These are phyloP conservation scores for Penicillium silybi DNA, from an alignment of 495 filamentous ascomycete species.

Conservation along the genomic window DNA sequence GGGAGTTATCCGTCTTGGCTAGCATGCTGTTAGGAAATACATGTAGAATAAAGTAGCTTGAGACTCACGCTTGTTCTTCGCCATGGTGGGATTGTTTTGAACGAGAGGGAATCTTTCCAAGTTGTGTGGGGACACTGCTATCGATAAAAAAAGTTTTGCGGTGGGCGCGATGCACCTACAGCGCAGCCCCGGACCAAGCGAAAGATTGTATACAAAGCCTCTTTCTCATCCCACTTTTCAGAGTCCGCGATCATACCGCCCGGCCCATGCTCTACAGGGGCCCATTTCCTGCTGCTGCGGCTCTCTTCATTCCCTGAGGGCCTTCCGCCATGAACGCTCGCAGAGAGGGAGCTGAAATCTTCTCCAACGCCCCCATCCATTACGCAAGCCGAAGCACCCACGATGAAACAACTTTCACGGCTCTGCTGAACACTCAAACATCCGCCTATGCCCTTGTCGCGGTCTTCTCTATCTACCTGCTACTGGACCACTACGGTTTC, in stretches of 20 bases:
- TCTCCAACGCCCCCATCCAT: constrained; percentile 28
- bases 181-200: constrained; percentile 21
- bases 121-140: constrained; percentile 36
- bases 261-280: constrained; percentile 18
- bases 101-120: constrained; percentile 18
- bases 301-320: constrained; percentile 7
- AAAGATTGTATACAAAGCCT: constrained; percentile 10
- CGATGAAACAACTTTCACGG: constrained; percentile 31
- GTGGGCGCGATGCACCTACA: constrained; percentile 21
- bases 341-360: constrained; percentile 32
- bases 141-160: constrained; percentile 44
- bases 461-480: constrained; percentile 21
- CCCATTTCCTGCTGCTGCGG: constrained; percentile 22
- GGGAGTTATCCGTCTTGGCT: constrained; percentile 58
- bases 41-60: neutral
- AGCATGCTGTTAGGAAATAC: constrained; percentile 18
- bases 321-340: constrained; percentile 41
- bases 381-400: constrained; percentile 25
- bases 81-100: constrained; percentile 42
- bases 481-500: constrained; percentile 29
- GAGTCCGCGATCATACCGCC: neutral
- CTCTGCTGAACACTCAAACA: constrained; percentile 25
- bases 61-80: constrained; percentile 43
- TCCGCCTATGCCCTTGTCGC: constrained; percentile 24
- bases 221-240: constrained; percentile 6